Base-by-base conservation (phyloP, 2,329 filamentous ascomycete genomes). In the Aspergillus versicolor region DNA sequence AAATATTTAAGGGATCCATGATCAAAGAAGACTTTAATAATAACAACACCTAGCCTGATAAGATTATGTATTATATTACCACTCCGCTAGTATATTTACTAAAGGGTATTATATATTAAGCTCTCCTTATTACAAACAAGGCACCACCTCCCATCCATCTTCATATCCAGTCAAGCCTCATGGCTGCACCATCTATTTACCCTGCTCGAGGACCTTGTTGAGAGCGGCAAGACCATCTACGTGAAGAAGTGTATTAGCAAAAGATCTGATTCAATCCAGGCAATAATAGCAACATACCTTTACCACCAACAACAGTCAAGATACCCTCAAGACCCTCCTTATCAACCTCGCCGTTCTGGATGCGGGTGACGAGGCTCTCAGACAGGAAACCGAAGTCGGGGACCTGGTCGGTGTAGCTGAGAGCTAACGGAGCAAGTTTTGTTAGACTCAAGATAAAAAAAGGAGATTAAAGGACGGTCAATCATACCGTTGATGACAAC, bases 361-460 rank as follows among this genome's bases (percentile, higher is more conserved):
- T 27, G 17, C 57, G 49, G 52, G 13, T 44, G 34, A 64, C 40
- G 27, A 63, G 50, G 48, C 21, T 56, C 3, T 63, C 48, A 8
- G 59, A 61, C 19, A 64, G 66, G 38, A 7, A 48, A 44, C 58
- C 59, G 21, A 64, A 58, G 38, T 63, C 56, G 12, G 57, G 58
- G 7, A 50, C 44, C 19, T 55, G 42, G 13, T 52, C 54, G 38
- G 44, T 53, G 15, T 40, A 19, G 24, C 49, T 49, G 40, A 58
- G 24, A 13, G 38, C 56, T 63, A 38, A 22, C 30, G 11, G 22
- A 32, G n/a, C 17, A n/a, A 30, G 46, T 59, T 52, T 61, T 52
- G 15, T 30, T 13, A 24, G 22, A 12, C 34, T 17, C 7, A 21
- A 21, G 19, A 42, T n/a, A 22, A 27, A 8, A 9, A 19, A 19